Evolutionary conservation across 768 basidiomycete genomes (phyloP), one percentile per base, ranked within the genome.

Genomic region (Cyclocybe cylindracea): DNA sequence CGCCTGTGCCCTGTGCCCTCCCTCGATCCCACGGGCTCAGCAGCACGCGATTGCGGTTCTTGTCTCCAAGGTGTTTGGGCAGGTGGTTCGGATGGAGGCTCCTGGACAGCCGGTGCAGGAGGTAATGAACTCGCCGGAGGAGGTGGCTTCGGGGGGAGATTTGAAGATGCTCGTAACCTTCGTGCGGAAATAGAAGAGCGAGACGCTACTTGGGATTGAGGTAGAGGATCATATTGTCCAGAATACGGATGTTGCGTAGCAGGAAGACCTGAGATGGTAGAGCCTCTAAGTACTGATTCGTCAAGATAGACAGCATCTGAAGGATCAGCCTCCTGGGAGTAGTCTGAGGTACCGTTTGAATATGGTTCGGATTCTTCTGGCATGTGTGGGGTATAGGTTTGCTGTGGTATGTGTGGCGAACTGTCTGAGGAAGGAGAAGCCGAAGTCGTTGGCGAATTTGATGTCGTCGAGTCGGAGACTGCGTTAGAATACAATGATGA

Each of bases 71-170:
- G 32, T 43, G 55, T 24, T 54, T 63, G 53, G 19, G 58, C 60
- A 11, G 68, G 54, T 9, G 70, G 44, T 46, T 74, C 65, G 35
- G 67, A 53, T 31, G 59, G 56, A 43, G 69, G 49, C 53, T 74
- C 70, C 36, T 56, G 42, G 10, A 61, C 42, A 19, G 64, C 66
- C 19, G 86, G 83, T 1, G 86, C 82, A 0, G 82, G 84, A 0
- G 87, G 87, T 10, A 83, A 72, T 3, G 83, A 77, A 42, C 76
- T 73, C 13, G 75, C 71, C 31, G 89, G 89, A 11, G 85, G 86
- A 2, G 88, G 89, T 0, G 74, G 78, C 39, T 82, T 77, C 9
- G 86, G 86, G 5, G 86, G 85, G 35, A 89, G 78, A 8, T 74
- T 76, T 49, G 88, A 84, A 38, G 75, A 66, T 7, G 75, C 66